These are phyloP conservation scores for Talaromyces atroroseus DNA, from an alignment of 2,329 filamentous ascomycete species.

Conservation along the genomic window DNA sequence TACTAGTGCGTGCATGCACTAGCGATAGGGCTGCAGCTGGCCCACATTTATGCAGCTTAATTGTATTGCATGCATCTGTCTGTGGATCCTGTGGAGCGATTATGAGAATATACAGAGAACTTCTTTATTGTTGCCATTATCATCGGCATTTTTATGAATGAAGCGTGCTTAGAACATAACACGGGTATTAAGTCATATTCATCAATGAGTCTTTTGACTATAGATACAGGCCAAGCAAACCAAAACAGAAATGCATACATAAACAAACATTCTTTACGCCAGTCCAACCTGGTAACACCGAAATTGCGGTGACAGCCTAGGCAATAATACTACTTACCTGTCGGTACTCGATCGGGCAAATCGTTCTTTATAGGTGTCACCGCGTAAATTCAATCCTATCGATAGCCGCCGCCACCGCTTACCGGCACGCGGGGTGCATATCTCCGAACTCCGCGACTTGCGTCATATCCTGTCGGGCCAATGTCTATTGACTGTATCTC, in stretches of 20 bases:
- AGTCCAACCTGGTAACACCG: conserved; percentile 5
- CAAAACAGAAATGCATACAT: neutral
- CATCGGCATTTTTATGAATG: neutral
- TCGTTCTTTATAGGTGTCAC: neutral
- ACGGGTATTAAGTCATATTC: neutral
- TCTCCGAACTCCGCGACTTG: conserved; percentile 26
- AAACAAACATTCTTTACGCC: neutral
- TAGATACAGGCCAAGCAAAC: neutral
- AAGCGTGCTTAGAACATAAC: neutral
- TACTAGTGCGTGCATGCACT: neutral
- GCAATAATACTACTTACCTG: neutral
- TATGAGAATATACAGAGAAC: neutral
- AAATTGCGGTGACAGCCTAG: neutral
- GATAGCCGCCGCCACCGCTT: conserved; percentile 4
- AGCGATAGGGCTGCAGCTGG: neutral
- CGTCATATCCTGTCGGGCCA: conserved; percentile 31
- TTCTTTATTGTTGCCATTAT: neutral
- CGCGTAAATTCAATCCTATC: neutral
- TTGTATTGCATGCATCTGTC: neutral
- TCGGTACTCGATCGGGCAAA: neutral
- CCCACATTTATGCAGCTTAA: neutral
- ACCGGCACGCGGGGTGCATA: conserved; percentile 25
- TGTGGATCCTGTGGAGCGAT: neutral
- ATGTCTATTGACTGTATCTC: conserved; percentile 53
- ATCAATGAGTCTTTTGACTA: neutral